Conservation (phyloP, 2,329 filamentous ascomycete genomes). For the Phaeophleospora eucalypticola region DNA sequence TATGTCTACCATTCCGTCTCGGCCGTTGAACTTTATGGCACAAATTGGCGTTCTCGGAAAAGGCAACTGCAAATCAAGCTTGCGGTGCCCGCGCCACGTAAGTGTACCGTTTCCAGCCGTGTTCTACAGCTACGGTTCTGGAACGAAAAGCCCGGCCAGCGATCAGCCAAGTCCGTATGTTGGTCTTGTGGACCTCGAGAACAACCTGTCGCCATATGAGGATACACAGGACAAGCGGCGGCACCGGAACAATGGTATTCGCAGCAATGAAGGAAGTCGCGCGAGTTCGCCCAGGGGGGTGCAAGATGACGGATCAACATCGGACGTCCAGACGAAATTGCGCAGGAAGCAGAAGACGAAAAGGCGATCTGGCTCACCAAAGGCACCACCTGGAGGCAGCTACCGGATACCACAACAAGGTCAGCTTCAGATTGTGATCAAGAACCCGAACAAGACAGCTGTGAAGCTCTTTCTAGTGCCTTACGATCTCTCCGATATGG, state of each 20-base stretch:
- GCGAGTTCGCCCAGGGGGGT: constrained; percentile 23
- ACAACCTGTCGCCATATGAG: constrained; percentile 54
- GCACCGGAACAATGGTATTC: constrained; percentile 23
- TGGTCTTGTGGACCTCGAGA: constrained; percentile 85
- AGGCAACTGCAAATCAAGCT: constrained; percentile 78
- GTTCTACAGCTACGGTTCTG: constrained; percentile 85
- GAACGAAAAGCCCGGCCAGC: constrained; percentile 60
- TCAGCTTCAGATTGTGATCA: constrained; percentile 93
- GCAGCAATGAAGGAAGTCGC: constrained; percentile 28
- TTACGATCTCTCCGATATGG: constrained; percentile 89
- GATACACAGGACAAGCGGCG: constrained; percentile 29
- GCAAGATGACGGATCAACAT: constrained; percentile 21
- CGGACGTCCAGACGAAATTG: constrained; percentile 24
- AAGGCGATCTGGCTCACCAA: constrained; percentile 53
- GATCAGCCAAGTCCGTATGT: constrained; percentile 96
- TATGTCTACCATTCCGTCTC: constrained; percentile 95
- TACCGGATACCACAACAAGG: constrained; percentile 93
- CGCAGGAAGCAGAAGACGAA: constrained; percentile 50
- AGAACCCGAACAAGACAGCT: constrained; percentile 97
- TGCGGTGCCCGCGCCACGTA: constrained; percentile 85
- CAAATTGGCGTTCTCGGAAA: constrained; percentile 91
- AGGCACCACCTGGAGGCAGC: constrained; percentile 75
- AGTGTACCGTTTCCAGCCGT: constrained; percentile 89
- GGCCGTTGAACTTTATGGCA: constrained; percentile 85
- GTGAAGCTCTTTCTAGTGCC: constrained; percentile 94